Conservation (phyloP, 2,329 filamentous ascomycete genomes). For the Apiospora malaysiana region DNA sequence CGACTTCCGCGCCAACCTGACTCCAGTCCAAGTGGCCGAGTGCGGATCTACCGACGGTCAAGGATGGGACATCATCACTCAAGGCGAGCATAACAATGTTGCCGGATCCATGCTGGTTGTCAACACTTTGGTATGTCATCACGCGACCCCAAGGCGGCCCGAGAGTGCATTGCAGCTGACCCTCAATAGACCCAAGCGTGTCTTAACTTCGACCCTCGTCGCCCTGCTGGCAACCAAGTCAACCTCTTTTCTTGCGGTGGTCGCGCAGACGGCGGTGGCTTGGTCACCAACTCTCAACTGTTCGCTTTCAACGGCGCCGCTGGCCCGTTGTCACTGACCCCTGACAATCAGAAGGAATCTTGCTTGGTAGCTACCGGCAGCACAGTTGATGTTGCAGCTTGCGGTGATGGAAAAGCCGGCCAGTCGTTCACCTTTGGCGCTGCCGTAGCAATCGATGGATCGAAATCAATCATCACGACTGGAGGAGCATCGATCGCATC, state of each 20-base stretch:
- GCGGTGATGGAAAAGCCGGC: conserved; percentile 44
- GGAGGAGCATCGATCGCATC: background rate
- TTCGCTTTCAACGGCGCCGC: conserved; percentile 52
- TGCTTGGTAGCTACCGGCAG: conserved; percentile 54
- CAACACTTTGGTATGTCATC: conserved; percentile 52
- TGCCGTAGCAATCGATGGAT: conserved; percentile 17
- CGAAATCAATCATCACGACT: background rate
- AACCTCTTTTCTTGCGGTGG: conserved; percentile 65
- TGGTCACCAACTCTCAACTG: conserved; percentile 57
- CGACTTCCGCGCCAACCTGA: conserved; percentile 52
- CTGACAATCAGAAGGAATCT: conserved; percentile 50
- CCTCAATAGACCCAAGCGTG: conserved; percentile 58
- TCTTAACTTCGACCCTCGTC: conserved; percentile 62
- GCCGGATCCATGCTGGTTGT: conserved; percentile 56
- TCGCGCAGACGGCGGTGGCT: conserved; percentile 58
- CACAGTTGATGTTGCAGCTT: conserved; percentile 50
- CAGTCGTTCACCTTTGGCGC: conserved; percentile 49
- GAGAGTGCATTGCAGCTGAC: background rate
- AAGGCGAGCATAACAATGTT: conserved; percentile 56
- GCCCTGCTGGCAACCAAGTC: conserved; percentile 57
- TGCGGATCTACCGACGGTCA: conserved; percentile 49
- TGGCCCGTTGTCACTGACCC: conserved; percentile 51
- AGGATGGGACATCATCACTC: conserved; percentile 50
- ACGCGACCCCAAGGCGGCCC: background rate
- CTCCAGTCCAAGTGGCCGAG: conserved; percentile 47